These are phyloP conservation scores for Albugo candida DNA, from an alignment of 352 stramenopile genomes.

Conservation along the genomic window DNA sequence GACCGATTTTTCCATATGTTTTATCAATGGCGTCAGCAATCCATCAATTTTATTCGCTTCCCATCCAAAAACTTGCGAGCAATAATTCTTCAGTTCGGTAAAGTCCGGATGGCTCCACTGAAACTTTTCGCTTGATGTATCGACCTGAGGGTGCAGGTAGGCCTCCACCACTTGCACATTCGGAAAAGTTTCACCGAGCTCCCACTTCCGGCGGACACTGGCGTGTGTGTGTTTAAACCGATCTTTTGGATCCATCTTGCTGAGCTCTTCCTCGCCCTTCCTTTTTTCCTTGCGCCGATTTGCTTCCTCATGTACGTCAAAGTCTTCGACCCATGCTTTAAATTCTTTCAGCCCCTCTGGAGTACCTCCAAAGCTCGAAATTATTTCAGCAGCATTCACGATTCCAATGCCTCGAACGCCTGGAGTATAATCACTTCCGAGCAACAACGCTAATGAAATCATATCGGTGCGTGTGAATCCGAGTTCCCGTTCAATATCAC, in stretches of 20 bases:
- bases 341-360: constrained; percentile 11
- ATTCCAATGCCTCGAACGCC: constrained; percentile 65
- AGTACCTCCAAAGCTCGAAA: constrained; percentile 71
- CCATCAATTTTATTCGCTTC: constrained; percentile 78
- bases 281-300: constrained; percentile 34
- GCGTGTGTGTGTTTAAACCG: constrained; percentile 87
- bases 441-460: constrained; percentile 79
- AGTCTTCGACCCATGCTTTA: constrained; percentile 21
- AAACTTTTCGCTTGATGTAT: constrained; percentile 72
- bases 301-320: constrained; percentile 36
- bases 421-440: constrained; percentile 93
- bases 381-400: constrained; percentile 64
- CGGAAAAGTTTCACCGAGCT: constrained; percentile 86
- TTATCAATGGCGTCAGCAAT: constrained; percentile 77
- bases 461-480: constrained; percentile 84
- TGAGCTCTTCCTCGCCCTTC: constrained; percentile 23
- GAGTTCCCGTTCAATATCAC: constrained; percentile 85
- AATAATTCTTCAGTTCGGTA: constrained; percentile 71
- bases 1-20: constrained; percentile 17
- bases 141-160: constrained; percentile 84
- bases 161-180: constrained; percentile 82
- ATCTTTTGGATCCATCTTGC: constrained; percentile 22
- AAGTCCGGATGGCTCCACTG: constrained; percentile 86
- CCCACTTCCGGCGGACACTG: constrained; percentile 79
- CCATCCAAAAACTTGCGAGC: constrained; percentile 83